Conservation (phyloP, 139 green algal genomes). For the Nannochloris sp. region DNA sequence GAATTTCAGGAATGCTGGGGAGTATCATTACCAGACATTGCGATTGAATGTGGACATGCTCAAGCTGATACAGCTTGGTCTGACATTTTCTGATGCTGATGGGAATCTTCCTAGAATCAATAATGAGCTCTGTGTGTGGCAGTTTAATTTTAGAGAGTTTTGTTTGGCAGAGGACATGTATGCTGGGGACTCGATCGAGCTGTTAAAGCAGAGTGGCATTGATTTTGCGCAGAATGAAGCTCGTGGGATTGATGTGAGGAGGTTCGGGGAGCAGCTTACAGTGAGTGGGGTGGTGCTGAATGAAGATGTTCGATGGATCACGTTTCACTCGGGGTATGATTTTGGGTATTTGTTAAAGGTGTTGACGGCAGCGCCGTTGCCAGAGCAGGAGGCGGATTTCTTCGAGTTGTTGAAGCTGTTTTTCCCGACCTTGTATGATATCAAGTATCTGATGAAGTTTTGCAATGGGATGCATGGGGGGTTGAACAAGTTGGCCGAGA, state of each 20-base stretch:
- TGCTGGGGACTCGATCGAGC: conserved; percentile 93
- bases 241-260: conserved; percentile 83
- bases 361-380: conserved; percentile 82
- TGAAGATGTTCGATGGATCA: conserved; percentile 83
- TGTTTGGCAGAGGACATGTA: conserved; percentile 89
- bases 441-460: conserved; percentile 98
- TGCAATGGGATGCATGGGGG: conserved; percentile 93
- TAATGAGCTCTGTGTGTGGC: conserved; percentile 90
- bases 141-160: conserved; percentile 99
- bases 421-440: conserved; percentile 96
- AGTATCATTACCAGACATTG: conserved; percentile 94
- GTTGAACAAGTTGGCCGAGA: conserved; percentile 93
- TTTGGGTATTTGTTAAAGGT: conserved; percentile 99
- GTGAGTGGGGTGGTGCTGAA: conserved; percentile 93
- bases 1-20: conserved; percentile 86
- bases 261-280: conserved; percentile 96
- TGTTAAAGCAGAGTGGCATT: conserved; percentile 92
- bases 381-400: conserved; percentile 81
- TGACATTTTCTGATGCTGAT: conserved; percentile 89
- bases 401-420: conserved; percentile 88
- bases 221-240: conserved; percentile 86
- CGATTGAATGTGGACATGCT: conserved; percentile 98
- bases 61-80: conserved; percentile 97
- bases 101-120: conserved; percentile 77
- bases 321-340: conserved; percentile 92